Conservation (phyloP, 148 eudicot genomes). For the Fagopyrum tataricum region DNA sequence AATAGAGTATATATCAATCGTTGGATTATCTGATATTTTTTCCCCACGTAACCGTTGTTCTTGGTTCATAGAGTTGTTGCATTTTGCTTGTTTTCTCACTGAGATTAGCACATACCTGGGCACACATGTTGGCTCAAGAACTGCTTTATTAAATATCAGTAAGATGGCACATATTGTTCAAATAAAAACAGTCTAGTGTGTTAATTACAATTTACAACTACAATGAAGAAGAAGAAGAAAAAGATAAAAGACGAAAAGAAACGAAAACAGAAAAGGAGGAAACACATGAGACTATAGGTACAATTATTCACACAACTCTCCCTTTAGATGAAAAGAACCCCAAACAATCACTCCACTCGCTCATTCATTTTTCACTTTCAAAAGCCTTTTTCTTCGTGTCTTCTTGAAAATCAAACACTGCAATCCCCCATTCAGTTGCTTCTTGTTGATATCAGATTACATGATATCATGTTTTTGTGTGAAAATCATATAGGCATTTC, state of each 20-base stretch:
- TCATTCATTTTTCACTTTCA: too few species aligned
- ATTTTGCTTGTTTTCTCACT: too few species aligned
- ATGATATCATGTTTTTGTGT: too few species aligned
- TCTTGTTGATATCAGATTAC: too few species aligned
- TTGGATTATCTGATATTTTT: too few species aligned
- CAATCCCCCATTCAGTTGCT: too few species aligned
- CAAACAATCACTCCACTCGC: too few species aligned
- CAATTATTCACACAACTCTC: background rate
- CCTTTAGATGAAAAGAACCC: too few species aligned
- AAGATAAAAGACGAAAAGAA: background rate
- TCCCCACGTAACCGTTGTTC: too few species aligned
- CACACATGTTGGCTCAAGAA: constrained; percentile 93
- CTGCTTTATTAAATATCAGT: constrained; percentile 90
- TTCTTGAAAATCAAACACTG: too few species aligned
- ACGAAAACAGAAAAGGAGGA: background rate
- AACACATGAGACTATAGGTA: background rate
- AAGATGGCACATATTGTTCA: constrained; percentile 58
- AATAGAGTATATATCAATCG: too few species aligned
- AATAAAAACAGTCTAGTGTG: constrained; percentile 12
- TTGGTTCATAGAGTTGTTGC: too few species aligned
- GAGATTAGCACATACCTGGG: constrained; percentile 69
- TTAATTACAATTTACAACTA: background rate
- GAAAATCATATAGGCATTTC: background rate
- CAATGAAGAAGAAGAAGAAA: background rate
- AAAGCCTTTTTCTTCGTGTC: background rate